phyloP scores from a whole-genome alignment of 2,329 filamentous ascomycete genomes.

The Aspergillus tamarii region DNA sequence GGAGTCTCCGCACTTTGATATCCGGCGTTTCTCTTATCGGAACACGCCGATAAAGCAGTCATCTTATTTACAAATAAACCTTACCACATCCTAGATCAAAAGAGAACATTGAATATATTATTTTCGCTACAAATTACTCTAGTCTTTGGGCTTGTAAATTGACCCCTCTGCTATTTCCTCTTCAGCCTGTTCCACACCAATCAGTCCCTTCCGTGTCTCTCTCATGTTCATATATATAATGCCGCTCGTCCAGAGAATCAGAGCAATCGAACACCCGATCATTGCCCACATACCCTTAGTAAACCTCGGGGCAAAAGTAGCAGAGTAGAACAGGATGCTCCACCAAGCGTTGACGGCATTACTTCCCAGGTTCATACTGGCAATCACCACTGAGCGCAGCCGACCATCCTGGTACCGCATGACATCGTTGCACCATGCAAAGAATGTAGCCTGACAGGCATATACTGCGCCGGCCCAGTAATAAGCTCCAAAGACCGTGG shows the following conservation, averaged over 20 bases:
- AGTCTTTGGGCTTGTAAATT: background rate
- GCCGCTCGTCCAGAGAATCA: constrained; percentile 20
- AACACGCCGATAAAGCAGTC: background rate
- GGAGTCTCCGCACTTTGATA: background rate
- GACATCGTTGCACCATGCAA: constrained; percentile 75
- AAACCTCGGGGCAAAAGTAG: constrained; percentile 68
- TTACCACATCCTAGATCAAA: background rate
- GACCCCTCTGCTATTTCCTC: background rate
- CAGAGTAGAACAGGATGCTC: constrained; percentile 72
- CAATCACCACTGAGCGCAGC: constrained; percentile 68
- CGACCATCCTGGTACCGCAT: constrained; percentile 66
- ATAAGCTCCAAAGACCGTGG: constrained; percentile 65
- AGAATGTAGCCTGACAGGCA: constrained; percentile 74
- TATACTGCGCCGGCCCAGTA: constrained; percentile 73
- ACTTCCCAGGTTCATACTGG: constrained; percentile 71
- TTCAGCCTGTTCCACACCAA: background rate
- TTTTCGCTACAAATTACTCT: no score
- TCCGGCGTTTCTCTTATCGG: background rate
- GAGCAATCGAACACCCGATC: constrained; percentile 25
- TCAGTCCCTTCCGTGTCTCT: constrained; percentile 10
- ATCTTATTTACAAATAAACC: no score
- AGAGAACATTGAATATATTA: no score
- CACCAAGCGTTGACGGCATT: constrained; percentile 75
- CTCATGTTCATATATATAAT: constrained; percentile 20
- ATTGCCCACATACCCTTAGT: constrained; percentile 50